Base-by-base conservation (phyloP, 495 filamentous ascomycete species). In the Lasiosphaeris hirsuta region DNA sequence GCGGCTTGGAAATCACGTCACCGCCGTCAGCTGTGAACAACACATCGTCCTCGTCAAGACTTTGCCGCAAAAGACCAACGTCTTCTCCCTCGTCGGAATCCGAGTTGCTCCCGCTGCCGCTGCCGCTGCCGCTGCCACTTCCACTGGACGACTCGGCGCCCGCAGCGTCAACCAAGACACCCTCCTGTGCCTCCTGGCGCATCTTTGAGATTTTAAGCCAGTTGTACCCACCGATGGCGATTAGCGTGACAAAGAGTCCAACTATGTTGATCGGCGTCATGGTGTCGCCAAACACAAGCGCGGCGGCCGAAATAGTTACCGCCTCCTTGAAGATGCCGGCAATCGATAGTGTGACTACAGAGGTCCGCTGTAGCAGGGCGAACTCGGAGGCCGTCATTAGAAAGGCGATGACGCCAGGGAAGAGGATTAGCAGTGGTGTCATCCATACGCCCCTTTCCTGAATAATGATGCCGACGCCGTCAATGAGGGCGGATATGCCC, bases 311-410 rank as follows among this genome's bases (percentile, higher is more conserved):
- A 66, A 99, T 97, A 6, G 95, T 99, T 51, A 99, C 86, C 10
- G 96, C 95, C 74, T 99, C 95, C 72, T 99, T 99, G 79, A 99
- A 97, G 51, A 97, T 99, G 46, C 95, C 95, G 60, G 92, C 95
- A 54, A 99, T 97, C 49, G 87, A 92, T 47, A 99, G 81, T 0
- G 95, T 97, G 46, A 99, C 95, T 51, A 99, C 95, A 6, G 87
- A 92, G 4, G 92, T 97, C 35, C 95, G 90, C 78, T 97, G 86
- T 42, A 99, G 80, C 33, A 99, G 81, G 44, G 95, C 93, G 64
- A 97, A 99, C 73, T 99, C 95, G 44, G 90, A 90, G 1, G 90
- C 82, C 35, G 94, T 96, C 95, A 99, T 99, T 47, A 91, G 81
- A 66, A 99, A 99, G 3, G 95, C 95, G 30, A 99, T 86, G 10